Percentiles rank a stretch among this genome's conserved stretches.
Conservation (phyloP, 1,284 basidiomycete species). For the Papiliotrema laurentii region DNA sequence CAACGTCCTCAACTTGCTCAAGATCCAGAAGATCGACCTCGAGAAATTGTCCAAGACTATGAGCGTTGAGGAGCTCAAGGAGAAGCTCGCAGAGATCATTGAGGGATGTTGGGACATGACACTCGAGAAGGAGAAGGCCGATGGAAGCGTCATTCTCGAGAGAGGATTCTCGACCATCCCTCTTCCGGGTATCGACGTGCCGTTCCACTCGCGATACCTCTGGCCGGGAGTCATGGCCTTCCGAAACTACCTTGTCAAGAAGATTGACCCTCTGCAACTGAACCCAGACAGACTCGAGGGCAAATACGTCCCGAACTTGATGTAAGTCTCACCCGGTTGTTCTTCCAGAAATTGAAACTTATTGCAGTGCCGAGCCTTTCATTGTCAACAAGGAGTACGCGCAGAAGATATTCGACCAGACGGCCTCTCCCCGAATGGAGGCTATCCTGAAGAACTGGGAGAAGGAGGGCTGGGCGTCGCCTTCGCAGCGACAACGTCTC, state of each 20-base stretch:
- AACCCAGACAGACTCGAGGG: slow-evolving; percentile 88
- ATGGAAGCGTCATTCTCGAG: slow-evolving; percentile 85
- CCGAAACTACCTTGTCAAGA: slow-evolving; percentile 84
- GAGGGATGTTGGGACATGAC: slow-evolving; percentile 74
- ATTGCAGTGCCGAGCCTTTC: slow-evolving; percentile 72
- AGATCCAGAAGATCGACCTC: slow-evolving; percentile 94
- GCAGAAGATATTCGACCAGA: slow-evolving; percentile 92
- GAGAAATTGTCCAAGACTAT: slow-evolving; percentile 63
- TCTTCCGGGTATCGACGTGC: slow-evolving; percentile 94
- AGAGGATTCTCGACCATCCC: slow-evolving; percentile 95
- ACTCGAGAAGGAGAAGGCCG: slow-evolving; percentile 66
- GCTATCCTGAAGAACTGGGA: slow-evolving; percentile 93
- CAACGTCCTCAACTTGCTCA: slow-evolving; percentile 94
- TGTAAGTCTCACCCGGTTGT: slow-evolving; percentile 43
- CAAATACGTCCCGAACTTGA: slow-evolving; percentile 95
- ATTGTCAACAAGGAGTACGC: slow-evolving; percentile 84
- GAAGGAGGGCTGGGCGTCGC: slow-evolving; percentile 76
- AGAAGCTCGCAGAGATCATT: slow-evolving; percentile 80
- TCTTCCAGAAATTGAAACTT: slow-evolving; percentile 4
- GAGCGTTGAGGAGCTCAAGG: slow-evolving; percentile 46
- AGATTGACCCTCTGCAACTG: slow-evolving; percentile 84
- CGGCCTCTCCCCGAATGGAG: slow-evolving; percentile 85
- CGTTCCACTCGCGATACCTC: slow-evolving; percentile 95
- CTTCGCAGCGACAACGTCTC: slow-evolving; percentile 80
- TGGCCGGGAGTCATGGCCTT: slow-evolving; percentile 92